A percentile compares a stretch with the other conserved stretches of the same genome.
Evolutionary conservation across 805 yeast genomes (phyloP).

Genomic region (Ogataea neopini): DNA sequence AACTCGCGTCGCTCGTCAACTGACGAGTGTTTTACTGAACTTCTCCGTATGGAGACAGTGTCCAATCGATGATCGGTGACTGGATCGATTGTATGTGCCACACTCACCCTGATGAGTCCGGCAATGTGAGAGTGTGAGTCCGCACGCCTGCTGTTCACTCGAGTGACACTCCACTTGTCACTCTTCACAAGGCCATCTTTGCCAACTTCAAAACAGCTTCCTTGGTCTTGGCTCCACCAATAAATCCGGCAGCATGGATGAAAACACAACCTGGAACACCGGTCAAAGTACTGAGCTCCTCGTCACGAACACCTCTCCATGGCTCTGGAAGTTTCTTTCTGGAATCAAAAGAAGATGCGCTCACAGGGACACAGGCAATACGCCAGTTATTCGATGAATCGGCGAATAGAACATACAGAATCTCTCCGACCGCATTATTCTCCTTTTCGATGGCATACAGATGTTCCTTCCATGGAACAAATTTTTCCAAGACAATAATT

Average conservation of each 20-base stretch:
- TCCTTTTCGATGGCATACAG: conserved; percentile 70
- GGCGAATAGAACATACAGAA: conserved; percentile 75
- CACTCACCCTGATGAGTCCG: too few relatives aligned
- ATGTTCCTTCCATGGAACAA: conserved; percentile 96
- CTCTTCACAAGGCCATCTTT: conserved; percentile 24
- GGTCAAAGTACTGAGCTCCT: conserved; percentile 64
- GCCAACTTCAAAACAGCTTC: conserved; percentile 84
- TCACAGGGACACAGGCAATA: conserved; percentile 88
- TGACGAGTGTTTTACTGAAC: too few relatives aligned
- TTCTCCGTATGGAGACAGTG: too few relatives aligned
- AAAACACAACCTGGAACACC: conserved; percentile 90
- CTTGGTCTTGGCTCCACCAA: conserved; percentile 85
- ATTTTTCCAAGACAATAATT: conserved; percentile 69
- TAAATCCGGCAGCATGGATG: conserved; percentile 95
- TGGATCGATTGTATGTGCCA: too few relatives aligned
- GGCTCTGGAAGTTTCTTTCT: conserved; percentile 86
- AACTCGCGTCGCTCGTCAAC: too few relatives aligned
- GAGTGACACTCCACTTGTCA: too few relatives aligned
- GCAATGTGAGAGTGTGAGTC: too few relatives aligned
- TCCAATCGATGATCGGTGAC: too few relatives aligned
- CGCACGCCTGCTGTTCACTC: too few relatives aligned
- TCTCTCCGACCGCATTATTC: conserved; percentile 51
- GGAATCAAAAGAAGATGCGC: conserved; percentile 74
- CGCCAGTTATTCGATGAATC: conserved; percentile 79
- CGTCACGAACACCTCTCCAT: conserved; percentile 96